phyloP scores from a whole-genome alignment of 2,329 filamentous ascomycete species.

The Epichloe brachyelytri region DNA sequence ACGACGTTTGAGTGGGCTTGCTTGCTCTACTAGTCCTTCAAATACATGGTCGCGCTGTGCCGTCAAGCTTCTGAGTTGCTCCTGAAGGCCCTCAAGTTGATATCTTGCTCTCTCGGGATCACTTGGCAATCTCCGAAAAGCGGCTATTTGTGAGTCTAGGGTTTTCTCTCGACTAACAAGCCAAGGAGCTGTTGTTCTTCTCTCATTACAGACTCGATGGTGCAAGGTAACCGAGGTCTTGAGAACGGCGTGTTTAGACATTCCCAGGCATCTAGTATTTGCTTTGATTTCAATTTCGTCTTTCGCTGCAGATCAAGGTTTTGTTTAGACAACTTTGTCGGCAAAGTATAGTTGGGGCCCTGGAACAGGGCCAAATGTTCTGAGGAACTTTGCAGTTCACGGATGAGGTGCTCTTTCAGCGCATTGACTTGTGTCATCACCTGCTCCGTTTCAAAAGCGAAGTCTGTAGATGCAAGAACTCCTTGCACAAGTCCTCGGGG shows the following conservation, averaged over 20 bases:
- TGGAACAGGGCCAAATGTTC: constrained; percentile 29
- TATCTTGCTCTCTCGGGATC: constrained; percentile 54
- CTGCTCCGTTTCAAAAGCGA: constrained; percentile 42
- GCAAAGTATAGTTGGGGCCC: constrained; percentile 36
- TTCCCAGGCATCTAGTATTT: constrained; percentile 49
- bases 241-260: constrained; percentile 31
- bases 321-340: constrained; percentile 48
- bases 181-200: constrained; percentile 46
- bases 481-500: constrained; percentile 34
- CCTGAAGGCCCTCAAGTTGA: constrained; percentile 56
- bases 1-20: constrained; percentile 36
- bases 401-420: constrained; percentile 43
- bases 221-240: constrained; percentile 24
- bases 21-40: constrained; percentile 54
- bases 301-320: constrained; percentile 64
- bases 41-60: constrained; percentile 60
- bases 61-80: constrained; percentile 48
- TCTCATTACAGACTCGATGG: constrained; percentile 42
- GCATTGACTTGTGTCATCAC: constrained; percentile 37
- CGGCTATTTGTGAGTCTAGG: constrained; percentile 48
- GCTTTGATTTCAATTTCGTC: constrained; percentile 52
- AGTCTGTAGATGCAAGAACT: constrained; percentile 43
- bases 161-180: constrained; percentile 44
- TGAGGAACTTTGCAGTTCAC: constrained; percentile 30
- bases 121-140: constrained; percentile 60